Conservation (phyloP, 1,284 basidiomycete genomes). For the Schizophyllum amplum region DNA sequence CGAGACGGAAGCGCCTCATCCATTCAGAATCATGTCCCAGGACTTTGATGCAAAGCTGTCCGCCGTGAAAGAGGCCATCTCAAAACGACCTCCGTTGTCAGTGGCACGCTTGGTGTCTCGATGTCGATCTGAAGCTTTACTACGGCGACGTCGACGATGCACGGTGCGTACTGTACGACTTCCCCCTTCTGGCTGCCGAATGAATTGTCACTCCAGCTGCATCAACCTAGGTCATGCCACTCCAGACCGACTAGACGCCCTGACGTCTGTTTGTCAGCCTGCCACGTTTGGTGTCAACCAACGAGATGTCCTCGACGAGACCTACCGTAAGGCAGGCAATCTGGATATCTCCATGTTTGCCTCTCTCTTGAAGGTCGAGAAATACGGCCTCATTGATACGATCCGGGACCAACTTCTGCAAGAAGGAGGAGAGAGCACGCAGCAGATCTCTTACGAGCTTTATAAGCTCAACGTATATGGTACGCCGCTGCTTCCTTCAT, state of each 20-base stretch:
- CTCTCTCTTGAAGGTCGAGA: slow-evolving; percentile 2
- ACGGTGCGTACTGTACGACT: no score
- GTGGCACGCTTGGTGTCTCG: no score
- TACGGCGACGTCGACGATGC: no score
- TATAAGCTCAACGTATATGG: slow-evolving; percentile 27
- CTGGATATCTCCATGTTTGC: slow-evolving; percentile 1
- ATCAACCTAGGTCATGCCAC: neutral
- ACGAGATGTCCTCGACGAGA: slow-evolving; percentile 5
- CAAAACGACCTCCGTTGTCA: no score
- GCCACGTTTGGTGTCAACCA: slow-evolving; percentile 15
- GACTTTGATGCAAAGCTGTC: no score
- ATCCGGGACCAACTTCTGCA: slow-evolving; percentile 13
- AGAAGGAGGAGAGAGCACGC: slow-evolving; percentile 3
- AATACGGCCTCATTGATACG: slow-evolving; percentile 3
- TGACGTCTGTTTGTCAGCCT: neutral
- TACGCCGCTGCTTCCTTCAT: slow-evolving; percentile 1
- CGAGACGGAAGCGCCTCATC: no score
- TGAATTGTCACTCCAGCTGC: neutral
- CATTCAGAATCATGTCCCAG: no score
- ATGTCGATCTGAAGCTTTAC: no score
- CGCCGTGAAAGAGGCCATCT: no score
- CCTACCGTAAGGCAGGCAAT: slow-evolving; percentile 6
- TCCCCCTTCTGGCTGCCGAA: no score
- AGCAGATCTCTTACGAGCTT: slow-evolving; percentile 13
- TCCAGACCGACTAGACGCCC: neutral